Conservation (phyloP, 192 early-diverging fungal species). For the Jimgerdemannia lactiflua region DNA sequence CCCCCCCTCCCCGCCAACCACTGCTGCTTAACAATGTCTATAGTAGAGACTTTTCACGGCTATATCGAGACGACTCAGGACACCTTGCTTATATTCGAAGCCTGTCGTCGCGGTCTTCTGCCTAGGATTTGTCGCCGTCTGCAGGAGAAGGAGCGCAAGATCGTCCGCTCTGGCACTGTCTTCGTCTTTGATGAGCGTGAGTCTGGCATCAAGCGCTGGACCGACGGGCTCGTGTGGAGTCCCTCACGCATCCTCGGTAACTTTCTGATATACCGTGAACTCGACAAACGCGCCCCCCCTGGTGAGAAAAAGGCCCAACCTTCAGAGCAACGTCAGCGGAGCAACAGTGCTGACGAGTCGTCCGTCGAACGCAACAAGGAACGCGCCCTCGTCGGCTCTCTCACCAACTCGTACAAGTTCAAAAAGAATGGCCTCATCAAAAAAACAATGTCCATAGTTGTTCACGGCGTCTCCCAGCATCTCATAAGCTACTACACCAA, state of each 20-base stretch:
- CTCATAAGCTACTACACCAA: constrained; percentile 57
- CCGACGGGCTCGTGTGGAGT: constrained; percentile 79
- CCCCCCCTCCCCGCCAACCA: constrained; percentile 32
- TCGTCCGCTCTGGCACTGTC: constrained; percentile 73
- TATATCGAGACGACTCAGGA: constrained; percentile 76
- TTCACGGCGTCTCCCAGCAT: constrained; percentile 61
- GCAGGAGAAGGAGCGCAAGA: constrained; percentile 67
- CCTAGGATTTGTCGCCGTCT: constrained; percentile 69
- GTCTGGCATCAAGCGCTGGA: constrained; percentile 85
- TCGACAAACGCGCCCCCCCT: constrained; percentile 40
- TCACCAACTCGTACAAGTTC: constrained; percentile 55
- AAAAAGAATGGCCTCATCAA: constrained; percentile 69
- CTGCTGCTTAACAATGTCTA: constrained; percentile 22
- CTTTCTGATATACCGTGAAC: constrained; percentile 80
- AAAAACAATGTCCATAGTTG: constrained; percentile 74
- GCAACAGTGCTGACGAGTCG: constrained; percentile 35
- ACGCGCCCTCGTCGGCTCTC: constrained; percentile 49
- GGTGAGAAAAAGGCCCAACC: constrained; percentile 16
- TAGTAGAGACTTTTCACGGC: constrained; percentile 59
- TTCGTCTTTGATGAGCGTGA: constrained; percentile 86
- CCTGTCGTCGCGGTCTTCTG: constrained; percentile 63
- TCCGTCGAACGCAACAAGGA: constrained; percentile 45
- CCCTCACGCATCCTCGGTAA: constrained; percentile 81
- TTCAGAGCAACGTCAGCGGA: constrained; percentile 14
- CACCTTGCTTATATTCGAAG: constrained; percentile 76